Base-by-base conservation (phyloP, 176 grass and related monocot species). In the Phragmites australis region DNA sequence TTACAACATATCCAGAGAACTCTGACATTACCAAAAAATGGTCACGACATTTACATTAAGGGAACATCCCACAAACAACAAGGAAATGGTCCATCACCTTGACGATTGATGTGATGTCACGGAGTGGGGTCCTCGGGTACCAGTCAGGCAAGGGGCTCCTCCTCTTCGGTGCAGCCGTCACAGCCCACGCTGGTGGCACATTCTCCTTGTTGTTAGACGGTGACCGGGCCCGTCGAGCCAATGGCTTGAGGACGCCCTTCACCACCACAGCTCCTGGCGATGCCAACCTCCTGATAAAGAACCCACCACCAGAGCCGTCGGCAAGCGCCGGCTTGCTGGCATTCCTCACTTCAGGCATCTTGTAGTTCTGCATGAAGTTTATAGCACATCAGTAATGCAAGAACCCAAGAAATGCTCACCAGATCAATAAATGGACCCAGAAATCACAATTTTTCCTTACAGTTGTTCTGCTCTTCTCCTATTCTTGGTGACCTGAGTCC, bases 51-150 rank as follows among this genome's bases (percentile, higher is more conserved):
- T 30, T 14, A 53, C 7, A 74, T 64, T 63, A 39, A 81, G 41
- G 78, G 52, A 78, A 75, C 42, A 83, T 42, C 5, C 0, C 19
- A 47, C 65, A 75, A 67, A 80, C 15, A 72, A 10, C 13, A 66
- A 31, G 64, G 70, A 68, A 77, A 68, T 54, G 44, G 57, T 37
- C 56, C 78, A 50, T 44, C 77, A 94, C 93, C 76, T 85, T 87
- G 54, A 88, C 84, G 5, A 94, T 44, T 23, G 83, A 65, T 42
- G 71, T 87, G 65, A 94, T 87, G 56, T 94, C 89, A 31, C 81
- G 73, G 31, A 94, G 92, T 47, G 92, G 92, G 18, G 77, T 87
- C 76, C 92, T 85, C 0, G 77, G 89, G 72, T 92, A 94, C 92
- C 92, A 94, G 27, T 89, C 81, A 0, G 89, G 89, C 4, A 94